Percentiles rank a stretch among this genome's conserved stretches.
These are phyloP conservation scores for Syzygium oleosum DNA, from an alignment of 345 rosid species.

Conservation along the genomic window DNA sequence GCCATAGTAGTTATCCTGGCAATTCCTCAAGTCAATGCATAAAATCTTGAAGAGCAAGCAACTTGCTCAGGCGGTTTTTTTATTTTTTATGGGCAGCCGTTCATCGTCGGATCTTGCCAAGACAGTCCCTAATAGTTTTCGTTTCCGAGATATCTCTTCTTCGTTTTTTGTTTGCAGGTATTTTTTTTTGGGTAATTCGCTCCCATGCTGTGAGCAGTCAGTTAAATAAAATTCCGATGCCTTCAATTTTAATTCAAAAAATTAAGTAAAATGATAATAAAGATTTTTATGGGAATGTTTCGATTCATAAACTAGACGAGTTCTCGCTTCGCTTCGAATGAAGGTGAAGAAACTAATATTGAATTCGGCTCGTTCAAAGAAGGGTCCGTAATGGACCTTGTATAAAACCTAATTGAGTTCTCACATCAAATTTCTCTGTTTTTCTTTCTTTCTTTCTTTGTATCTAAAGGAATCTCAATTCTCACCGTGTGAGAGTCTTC, in stretches of 20 bases:
- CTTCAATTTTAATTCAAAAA: background rate
- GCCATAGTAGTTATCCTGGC: background rate
- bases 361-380: too few species aligned
- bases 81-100: too few species aligned
- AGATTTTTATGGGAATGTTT: background rate
- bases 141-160: background rate
- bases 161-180: accelerated
- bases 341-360: background rate
- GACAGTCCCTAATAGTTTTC: too few species aligned
- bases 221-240: background rate
- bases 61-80: background rate
- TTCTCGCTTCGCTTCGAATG: background rate
- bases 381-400: too few species aligned
- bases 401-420: background rate
- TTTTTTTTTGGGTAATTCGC: background rate
- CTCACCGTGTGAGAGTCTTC: too few species aligned
- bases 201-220: background rate
- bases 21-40: background rate
- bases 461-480: background rate
- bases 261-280: background rate
- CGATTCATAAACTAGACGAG: background rate
- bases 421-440: background rate
- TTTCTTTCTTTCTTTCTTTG: background rate
- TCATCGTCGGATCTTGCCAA: too few species aligned
- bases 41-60: background rate